These are phyloP conservation scores for Metroxylon sagu DNA, from an alignment of 176 grass and related monocot genomes.

Conservation along the genomic window DNA sequence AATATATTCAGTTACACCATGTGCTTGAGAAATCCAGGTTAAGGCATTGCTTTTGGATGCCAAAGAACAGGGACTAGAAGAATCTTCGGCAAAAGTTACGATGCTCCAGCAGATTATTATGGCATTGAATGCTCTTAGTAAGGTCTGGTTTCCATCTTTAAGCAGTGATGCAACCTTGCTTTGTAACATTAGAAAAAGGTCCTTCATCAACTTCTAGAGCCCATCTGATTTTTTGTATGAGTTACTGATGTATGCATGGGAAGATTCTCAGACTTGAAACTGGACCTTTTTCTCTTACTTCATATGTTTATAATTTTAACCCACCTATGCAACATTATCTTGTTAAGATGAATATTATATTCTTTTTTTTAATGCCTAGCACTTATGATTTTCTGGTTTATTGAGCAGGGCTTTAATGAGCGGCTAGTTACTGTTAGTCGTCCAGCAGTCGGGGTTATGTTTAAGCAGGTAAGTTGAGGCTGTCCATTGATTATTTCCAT, in stretches of 20 bases:
- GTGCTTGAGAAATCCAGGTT: slow-evolving; percentile 35
- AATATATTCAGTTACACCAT: slow-evolving; percentile 9
- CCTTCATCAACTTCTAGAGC: too few relatives aligned
- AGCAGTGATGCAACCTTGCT: too few relatives aligned
- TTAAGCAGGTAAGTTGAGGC: slow-evolving; percentile 58
- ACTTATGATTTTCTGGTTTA: background rate
- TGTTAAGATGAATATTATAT: too few relatives aligned
- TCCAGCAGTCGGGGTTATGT: slow-evolving; percentile 78
- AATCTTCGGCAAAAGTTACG: slow-evolving; percentile 41
- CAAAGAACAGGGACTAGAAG: slow-evolving; percentile 56
- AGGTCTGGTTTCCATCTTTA: slow-evolving; percentile 35
- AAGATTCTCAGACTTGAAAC: too few relatives aligned
- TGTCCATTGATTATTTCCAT: too few relatives aligned
- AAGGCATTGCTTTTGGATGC: slow-evolving; percentile 61
- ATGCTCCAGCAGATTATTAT: slow-evolving; percentile 76
- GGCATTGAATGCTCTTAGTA: slow-evolving; percentile 89
- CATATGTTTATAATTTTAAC: too few relatives aligned
- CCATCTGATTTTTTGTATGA: too few relatives aligned
- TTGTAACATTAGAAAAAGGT: too few relatives aligned
- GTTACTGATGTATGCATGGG: too few relatives aligned
- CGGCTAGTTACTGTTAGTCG: slow-evolving; percentile 63
- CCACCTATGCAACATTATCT: too few relatives aligned
- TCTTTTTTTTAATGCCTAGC: too few relatives aligned
- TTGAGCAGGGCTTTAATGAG: slow-evolving; percentile 84
- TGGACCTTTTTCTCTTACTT: too few relatives aligned